Conservation (phyloP, 2,329 filamentous ascomycete species). For the Trichoderma arundinaceum region DNA sequence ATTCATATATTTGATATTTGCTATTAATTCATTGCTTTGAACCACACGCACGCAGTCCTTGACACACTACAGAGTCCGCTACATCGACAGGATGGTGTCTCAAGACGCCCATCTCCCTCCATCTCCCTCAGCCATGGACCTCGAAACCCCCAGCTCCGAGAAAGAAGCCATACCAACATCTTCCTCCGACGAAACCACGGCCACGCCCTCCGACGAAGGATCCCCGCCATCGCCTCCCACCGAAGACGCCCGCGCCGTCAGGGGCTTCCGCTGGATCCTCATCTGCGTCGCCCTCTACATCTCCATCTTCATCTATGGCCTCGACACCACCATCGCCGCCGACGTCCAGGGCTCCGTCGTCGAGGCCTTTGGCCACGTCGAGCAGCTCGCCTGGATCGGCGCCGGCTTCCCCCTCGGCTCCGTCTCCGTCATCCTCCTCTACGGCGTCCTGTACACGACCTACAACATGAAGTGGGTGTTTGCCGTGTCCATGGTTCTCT, state of each 20-base stretch:
- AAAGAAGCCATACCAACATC: background rate
- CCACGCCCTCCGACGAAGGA: conserved; percentile 1
- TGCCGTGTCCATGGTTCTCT: conserved; percentile 36
- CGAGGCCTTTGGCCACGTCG: conserved; percentile 44
- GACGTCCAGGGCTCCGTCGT: conserved; percentile 53
- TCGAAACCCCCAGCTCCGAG: background rate
- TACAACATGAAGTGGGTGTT: conserved; percentile 54
- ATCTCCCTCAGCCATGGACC: background rate
- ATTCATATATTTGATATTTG: too few relatives aligned
- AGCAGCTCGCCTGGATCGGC: conserved; percentile 51
- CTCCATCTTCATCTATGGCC: conserved; percentile 28
- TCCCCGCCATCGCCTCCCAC: background rate
- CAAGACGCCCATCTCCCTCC: background rate
- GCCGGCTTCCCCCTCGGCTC: conserved; percentile 50
- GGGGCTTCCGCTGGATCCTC: conserved; percentile 25
- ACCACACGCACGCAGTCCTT: too few relatives aligned
- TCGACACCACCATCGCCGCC: conserved; percentile 57
- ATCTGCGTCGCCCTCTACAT: conserved; percentile 28
- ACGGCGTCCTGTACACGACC: conserved; percentile 47
- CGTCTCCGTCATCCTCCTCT: conserved; percentile 46
- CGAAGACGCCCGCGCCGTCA: background rate
- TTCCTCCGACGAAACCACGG: background rate
- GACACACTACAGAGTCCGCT: too few relatives aligned
- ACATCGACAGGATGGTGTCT: background rate
- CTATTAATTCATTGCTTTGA: too few relatives aligned